Evolutionary conservation across 2,329 filamentous ascomycete genomes (phyloP).

Genomic region (Aspergillus floridensis): DNA sequence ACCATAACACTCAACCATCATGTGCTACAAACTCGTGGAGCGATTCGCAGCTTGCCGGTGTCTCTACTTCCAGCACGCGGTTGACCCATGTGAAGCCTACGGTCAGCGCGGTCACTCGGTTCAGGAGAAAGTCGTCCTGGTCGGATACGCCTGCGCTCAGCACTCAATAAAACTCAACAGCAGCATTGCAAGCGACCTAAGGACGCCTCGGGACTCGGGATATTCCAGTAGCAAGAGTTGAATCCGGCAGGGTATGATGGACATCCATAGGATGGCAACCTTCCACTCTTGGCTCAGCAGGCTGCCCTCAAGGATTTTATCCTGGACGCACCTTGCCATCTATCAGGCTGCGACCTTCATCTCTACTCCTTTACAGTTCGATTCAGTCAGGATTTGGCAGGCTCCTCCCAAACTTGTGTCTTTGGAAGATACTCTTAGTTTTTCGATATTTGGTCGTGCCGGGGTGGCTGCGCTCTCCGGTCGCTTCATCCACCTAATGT

Average conservation of each 20-base stretch:
- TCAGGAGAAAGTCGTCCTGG: constrained; percentile 72
- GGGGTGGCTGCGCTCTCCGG: constrained; percentile 2
- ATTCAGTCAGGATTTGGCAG: constrained; percentile 4
- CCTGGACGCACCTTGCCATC: neutral
- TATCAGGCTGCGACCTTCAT: neutral
- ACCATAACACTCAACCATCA: constrained; percentile 43
- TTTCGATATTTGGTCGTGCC: neutral
- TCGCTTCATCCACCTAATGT: neutral
- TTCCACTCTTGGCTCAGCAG: neutral
- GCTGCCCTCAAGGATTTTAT: neutral
- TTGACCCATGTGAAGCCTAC: constrained; percentile 77
- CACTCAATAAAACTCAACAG: constrained; percentile 43
- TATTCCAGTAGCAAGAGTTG: constrained; percentile 25
- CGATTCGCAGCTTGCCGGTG: constrained; percentile 83
- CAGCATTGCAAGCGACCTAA: neutral
- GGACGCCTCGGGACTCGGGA: constrained; percentile 24
- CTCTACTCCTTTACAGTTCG: neutral
- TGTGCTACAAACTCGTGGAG: constrained; percentile 88
- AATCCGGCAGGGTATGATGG: neutral
- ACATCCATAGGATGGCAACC: neutral
- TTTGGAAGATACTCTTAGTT: constrained; percentile 4
- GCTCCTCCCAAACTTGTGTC: constrained; percentile 2
- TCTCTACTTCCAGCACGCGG: constrained; percentile 80
- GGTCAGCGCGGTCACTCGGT: constrained; percentile 70
- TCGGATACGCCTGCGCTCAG: constrained; percentile 72